phyloP scores from a whole-genome alignment of 148 eudicot species.

The Vaccinium myrtillus region DNA sequence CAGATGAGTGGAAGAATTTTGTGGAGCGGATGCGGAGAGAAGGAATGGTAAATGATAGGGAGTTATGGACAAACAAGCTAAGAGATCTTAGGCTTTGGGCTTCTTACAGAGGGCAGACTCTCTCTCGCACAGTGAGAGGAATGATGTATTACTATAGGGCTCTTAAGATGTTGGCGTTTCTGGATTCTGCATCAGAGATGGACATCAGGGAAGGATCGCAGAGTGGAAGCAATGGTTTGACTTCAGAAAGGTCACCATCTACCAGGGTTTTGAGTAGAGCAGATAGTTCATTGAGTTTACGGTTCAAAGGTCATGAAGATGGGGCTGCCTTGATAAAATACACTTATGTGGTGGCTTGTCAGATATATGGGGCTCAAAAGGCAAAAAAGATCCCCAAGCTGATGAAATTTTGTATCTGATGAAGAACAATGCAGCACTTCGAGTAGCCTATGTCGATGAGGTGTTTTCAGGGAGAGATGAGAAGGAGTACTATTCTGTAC shows the following conservation, averaged over 20 bases:
- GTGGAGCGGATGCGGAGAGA: slow-evolving; percentile 67
- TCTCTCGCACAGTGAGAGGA: slow-evolving; percentile 84
- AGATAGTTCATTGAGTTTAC: slow-evolving; percentile 27
- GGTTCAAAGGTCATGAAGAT: slow-evolving; percentile 44
- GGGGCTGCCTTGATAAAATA: slow-evolving; percentile 49
- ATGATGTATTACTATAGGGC: slow-evolving; percentile 95
- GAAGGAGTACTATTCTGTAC: slow-evolving; percentile 74
- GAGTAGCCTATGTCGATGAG: slow-evolving; percentile 90
- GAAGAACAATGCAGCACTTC: slow-evolving; percentile 79
- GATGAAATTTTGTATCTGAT: slow-evolving; percentile 73
- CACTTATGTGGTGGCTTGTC: slow-evolving; percentile 49
- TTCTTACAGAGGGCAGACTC: slow-evolving; percentile 88
- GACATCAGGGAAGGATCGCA: slow-evolving; percentile 72
- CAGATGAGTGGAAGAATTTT: slow-evolving; percentile 82
- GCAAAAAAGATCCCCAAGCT: slow-evolving; percentile 66
- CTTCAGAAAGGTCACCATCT: slow-evolving; percentile 41
- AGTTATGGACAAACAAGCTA: slow-evolving; percentile 49
- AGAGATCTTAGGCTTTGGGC: slow-evolving; percentile 81
- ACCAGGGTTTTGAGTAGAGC: slow-evolving; percentile 48
- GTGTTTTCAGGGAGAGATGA: slow-evolving; percentile 50
- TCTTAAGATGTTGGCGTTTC: slow-evolving; percentile 84
- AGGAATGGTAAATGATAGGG: slow-evolving; percentile 55
- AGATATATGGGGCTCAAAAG: slow-evolving; percentile 47
- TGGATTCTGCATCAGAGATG: slow-evolving; percentile 91
- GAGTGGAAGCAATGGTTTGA: slow-evolving; percentile 33